phyloP scores from a whole-genome alignment of 495 filamentous ascomycete species.

The Penicillium mononematosum region DNA sequence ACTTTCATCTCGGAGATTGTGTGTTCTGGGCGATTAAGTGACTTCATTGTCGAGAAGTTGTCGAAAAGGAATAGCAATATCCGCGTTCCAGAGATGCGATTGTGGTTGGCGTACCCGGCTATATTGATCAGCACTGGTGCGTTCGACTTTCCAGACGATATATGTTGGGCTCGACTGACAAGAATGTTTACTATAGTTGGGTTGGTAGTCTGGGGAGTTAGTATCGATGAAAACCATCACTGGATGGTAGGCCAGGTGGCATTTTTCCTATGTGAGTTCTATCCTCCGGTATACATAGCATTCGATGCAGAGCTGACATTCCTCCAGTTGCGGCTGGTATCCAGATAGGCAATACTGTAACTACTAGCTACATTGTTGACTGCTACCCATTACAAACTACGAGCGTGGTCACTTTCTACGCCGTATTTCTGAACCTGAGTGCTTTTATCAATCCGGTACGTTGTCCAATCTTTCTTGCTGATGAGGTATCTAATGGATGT shows the following conservation, averaged over 20 bases:
- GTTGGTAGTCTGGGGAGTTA: slow-evolving; percentile 56
- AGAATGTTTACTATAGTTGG: slow-evolving; percentile 25
- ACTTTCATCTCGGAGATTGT: slow-evolving; percentile 54
- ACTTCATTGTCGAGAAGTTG: slow-evolving; percentile 48
- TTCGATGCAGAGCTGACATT: not conserved
- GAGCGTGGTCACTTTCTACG: slow-evolving; percentile 60
- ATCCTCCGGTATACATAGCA: not conserved
- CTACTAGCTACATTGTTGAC: slow-evolving; percentile 58
- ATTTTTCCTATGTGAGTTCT: slow-evolving; percentile 48
- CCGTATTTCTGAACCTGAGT: slow-evolving; percentile 57
- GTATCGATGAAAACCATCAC: slow-evolving; percentile 54
- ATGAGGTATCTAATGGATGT: not conserved
- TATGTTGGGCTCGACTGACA: slow-evolving; percentile 2
- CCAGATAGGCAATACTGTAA: slow-evolving; percentile 60
- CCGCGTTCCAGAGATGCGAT: slow-evolving; percentile 55
- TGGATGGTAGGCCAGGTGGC: slow-evolving; percentile 62
- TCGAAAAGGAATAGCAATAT: slow-evolving; percentile 47
- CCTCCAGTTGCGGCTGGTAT: slow-evolving; percentile 55
- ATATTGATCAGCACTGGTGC: slow-evolving; percentile 46
- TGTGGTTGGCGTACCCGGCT: slow-evolving; percentile 61
- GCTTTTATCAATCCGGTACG: slow-evolving; percentile 48
- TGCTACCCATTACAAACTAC: slow-evolving; percentile 58
- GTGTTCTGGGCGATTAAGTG: slow-evolving; percentile 55
- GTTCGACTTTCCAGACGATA: slow-evolving; percentile 8
- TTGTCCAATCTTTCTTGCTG: not conserved